Conservation (phyloP, 2,329 filamentous ascomycete species). For the Rosellinia necatrix region DNA sequence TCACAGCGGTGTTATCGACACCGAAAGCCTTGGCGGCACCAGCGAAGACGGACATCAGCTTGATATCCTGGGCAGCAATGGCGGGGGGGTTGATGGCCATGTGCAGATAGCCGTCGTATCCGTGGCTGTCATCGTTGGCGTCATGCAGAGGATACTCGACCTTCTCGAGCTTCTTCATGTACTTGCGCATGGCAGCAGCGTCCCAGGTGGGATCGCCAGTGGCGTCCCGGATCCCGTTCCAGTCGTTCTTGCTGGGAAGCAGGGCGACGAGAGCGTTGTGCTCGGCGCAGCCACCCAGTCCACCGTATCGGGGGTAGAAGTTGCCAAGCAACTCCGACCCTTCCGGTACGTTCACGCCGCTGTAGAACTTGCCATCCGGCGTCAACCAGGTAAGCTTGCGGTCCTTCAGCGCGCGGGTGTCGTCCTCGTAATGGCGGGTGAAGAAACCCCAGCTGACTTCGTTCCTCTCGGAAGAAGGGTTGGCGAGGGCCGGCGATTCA, state of each 20-base stretch:
- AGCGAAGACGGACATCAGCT: constrained; percentile 30
- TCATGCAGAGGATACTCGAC: constrained; percentile 39
- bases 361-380: constrained; percentile 55
- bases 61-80: constrained; percentile 28
- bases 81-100: constrained; percentile 27
- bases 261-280: constrained; percentile 41
- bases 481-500: constrained; percentile 58
- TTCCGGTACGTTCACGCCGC: constrained; percentile 56
- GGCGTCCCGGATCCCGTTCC: constrained; percentile 47
- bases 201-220: constrained; percentile 38
- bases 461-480: constrained; percentile 58
- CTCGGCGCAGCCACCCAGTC: constrained; percentile 44
- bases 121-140: constrained; percentile 44
- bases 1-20: constrained; percentile 18
- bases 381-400: constrained; percentile 63
- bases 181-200: constrained; percentile 33
- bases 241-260: constrained; percentile 51
- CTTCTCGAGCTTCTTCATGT: constrained; percentile 36
- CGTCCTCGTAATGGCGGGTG: constrained; percentile 63
- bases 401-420: constrained; percentile 57
- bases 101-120: constrained; percentile 34
- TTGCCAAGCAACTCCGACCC: constrained; percentile 58
- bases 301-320: constrained; percentile 61
- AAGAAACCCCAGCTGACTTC: constrained; percentile 66
- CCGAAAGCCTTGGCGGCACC: constrained; percentile 31